Base-by-base conservation (phyloP, 805 yeast species). In the Suhomyces xylopsoci region DNA sequence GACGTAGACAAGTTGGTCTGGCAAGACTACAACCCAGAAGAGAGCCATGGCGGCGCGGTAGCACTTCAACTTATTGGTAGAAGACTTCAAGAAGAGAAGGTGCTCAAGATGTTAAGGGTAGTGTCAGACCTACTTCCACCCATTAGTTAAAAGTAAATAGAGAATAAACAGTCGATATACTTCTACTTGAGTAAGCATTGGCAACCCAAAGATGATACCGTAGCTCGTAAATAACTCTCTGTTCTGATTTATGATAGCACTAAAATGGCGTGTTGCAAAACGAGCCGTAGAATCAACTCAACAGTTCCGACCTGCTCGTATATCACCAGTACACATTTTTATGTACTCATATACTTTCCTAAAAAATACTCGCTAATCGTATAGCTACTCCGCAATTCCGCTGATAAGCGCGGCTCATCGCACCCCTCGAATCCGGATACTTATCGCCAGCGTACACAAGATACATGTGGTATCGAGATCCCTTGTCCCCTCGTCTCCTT, bases 31-130 rank as follows among this genome's bases (percentile, higher is more conserved):
- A 77, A 81, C 56, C 78, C 85, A 1, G 76, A 69, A 49, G 78
- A 78, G 55, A 72, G 77, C 63, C 76, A 81, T 57, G 86, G 84
- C 4, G 81, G 84, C 51, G 85, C 90, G 0, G 84, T 82, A 12
- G 81, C 84, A 17, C 68, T 87, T n/a, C 90, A 86, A 65, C 68
- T 87, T 28, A 81, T 85, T 3, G 83, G 87, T n/a, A 74, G 75
- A 52, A 75, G 81, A 50, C 71, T 77, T 17, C 79, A 83, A 58
- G 92, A 86, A 58, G 91, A 86, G 60, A 83, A 83, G 62, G 81
- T 76, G 4, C 61, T 83, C 42, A 72, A 69, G 49, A 75, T 81
- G 60, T 75, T 81, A 79, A 66, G 70, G 53, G 61, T 70, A n/a
- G 53, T 58, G 8, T 38, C 42, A 6, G 42, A 38, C 20, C 42